phyloP scores from a whole-genome alignment of 345 rosid species.

The Orychophragmus violaceus region DNA sequence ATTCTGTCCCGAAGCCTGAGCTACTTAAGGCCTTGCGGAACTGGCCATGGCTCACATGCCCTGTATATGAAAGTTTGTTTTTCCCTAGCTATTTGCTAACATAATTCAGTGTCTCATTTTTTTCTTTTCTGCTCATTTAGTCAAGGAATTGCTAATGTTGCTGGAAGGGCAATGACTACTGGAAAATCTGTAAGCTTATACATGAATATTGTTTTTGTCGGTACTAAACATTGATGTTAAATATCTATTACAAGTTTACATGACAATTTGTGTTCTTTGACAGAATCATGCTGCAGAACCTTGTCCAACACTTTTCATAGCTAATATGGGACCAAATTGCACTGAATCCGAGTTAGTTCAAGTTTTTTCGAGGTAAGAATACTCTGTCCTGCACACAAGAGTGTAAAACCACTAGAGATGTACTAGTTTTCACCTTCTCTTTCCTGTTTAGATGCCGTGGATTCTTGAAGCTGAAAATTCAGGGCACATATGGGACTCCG shows the following conservation, averaged over 20 bases:
- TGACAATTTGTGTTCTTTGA: conserved; percentile 7
- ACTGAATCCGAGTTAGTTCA: conserved; percentile 65
- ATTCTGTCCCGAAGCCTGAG: background rate
- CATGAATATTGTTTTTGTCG: background rate
- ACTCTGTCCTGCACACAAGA: background rate
- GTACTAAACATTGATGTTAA: background rate
- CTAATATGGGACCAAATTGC: conserved; percentile 74
- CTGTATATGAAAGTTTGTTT: conserved; percentile 24
- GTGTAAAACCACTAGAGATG: background rate
- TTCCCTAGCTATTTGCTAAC: conserved; percentile 8
- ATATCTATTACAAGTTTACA: background rate
- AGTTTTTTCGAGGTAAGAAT: conserved; percentile 66
- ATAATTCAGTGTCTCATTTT: background rate
- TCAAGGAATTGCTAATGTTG: conserved; percentile 39
- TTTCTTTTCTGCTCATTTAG: conserved; percentile 37
- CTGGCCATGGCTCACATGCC: conserved; percentile 33
- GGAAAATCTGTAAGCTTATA: conserved; percentile 43
- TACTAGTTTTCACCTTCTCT: conserved; percentile 2
- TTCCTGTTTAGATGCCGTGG: conserved; percentile 57
- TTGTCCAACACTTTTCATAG: conserved; percentile 87
- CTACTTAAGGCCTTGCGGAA: conserved; percentile 30
- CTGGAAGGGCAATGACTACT: conserved; percentile 34
- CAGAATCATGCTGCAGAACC: conserved; percentile 51
- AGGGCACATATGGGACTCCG: conserved; percentile 69
- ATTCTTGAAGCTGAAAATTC: conserved; percentile 78